phyloP scores from a whole-genome alignment of 2,329 filamentous ascomycete species.

The Amauroascus niger region DNA sequence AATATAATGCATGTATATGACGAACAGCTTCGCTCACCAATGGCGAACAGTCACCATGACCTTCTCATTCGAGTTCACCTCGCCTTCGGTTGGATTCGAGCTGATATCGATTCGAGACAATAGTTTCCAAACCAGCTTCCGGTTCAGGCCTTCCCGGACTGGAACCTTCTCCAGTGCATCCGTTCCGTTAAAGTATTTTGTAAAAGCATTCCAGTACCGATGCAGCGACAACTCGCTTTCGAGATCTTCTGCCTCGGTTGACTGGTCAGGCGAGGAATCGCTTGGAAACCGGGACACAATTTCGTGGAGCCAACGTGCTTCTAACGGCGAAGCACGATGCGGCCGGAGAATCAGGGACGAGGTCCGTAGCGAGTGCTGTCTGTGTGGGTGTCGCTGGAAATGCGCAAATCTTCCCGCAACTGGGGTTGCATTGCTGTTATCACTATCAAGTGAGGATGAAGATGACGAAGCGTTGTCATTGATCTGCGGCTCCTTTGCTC shows the following conservation, averaged over 20 bases:
- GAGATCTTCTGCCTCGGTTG: slow-evolving; percentile 20
- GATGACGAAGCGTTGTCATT: slow-evolving; percentile 28
- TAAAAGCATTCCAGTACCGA: slow-evolving; percentile 61
- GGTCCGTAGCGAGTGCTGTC: slow-evolving; percentile 20
- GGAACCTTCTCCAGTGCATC: slow-evolving; percentile 78
- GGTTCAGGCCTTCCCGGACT: slow-evolving; percentile 74
- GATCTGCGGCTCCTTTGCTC: slow-evolving; percentile 14
- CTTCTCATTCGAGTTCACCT: slow-evolving; percentile 30
- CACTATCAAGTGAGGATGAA: slow-evolving; percentile 31
- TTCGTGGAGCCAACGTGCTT: slow-evolving; percentile 58
- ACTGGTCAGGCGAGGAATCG: slow-evolving; percentile 12
- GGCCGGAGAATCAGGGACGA: slow-evolving; percentile 68
- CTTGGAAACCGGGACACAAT: slow-evolving; percentile 35
- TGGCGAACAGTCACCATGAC: slow-evolving; percentile 55
- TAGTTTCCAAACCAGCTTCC: slow-evolving; percentile 53
- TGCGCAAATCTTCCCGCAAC: slow-evolving; percentile 25
- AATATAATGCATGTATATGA: too few relatives aligned
- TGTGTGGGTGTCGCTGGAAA: not conserved
- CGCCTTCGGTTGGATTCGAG: slow-evolving; percentile 25
- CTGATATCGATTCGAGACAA: slow-evolving; percentile 57
- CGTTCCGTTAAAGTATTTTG: slow-evolving; percentile 79
- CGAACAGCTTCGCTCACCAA: slow-evolving; percentile 50
- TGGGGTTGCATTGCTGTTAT: slow-evolving; percentile 31
- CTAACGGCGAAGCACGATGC: slow-evolving; percentile 65
- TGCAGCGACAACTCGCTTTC: slow-evolving; percentile 34